Evolutionary conservation across 169 alveolate species (phyloP).

Genomic region (Theileria parva): DNA sequence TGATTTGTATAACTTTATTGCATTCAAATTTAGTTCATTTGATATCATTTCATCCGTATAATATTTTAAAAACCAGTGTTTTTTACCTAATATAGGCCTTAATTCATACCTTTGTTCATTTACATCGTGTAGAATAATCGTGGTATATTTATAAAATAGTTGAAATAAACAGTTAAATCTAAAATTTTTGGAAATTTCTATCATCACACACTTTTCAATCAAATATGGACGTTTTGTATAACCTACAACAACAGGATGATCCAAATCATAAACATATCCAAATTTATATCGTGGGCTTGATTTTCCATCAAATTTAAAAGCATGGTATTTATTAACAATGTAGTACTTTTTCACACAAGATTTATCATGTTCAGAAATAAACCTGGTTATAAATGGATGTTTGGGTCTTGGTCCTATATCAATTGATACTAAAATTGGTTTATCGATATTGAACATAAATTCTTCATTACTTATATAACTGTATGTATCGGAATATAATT

Average conservation of each 20-base stretch:
- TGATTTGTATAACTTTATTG: background rate
- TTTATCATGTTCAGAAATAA: too few relatives aligned
- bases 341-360: too few relatives aligned
- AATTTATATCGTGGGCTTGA: background rate
- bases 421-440: background rate
- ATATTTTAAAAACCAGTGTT: too few relatives aligned
- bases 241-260: background rate
- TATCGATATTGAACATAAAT: background rate
- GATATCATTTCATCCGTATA: too few relatives aligned
- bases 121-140: too few relatives aligned
- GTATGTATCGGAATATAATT: too few relatives aligned
- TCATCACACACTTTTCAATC: background rate
- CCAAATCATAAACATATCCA: background rate
- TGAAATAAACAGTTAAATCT: too few relatives aligned
- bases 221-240: background rate
- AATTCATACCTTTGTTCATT: too few relatives aligned
- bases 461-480: background rate
- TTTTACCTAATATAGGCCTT: too few relatives aligned
- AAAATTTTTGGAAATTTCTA: background rate
- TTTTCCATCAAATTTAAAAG: background rate
- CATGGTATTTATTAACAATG: background rate
- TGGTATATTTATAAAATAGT: too few relatives aligned
- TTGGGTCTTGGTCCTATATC: background rate
- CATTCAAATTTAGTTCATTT: background rate
- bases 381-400: background rate